These are phyloP conservation scores for Termitomyces titanicus DNA, from an alignment of 768 basidiomycete species.

Conservation along the genomic window DNA sequence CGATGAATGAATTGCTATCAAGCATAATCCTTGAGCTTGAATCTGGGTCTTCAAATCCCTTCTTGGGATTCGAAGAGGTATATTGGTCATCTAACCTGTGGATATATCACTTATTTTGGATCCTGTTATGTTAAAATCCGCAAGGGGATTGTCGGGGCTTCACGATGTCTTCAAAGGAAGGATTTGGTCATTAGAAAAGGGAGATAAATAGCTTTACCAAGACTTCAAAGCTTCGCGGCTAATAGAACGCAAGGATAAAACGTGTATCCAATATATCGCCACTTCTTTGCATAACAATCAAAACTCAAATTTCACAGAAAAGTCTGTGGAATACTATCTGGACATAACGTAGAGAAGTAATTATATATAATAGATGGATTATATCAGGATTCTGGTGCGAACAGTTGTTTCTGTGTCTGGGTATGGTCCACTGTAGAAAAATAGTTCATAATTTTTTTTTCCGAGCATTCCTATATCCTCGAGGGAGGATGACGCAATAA, in stretches of 20 bases:
- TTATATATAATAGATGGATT: neutral
- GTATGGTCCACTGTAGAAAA: no score
- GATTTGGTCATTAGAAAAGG: neutral
- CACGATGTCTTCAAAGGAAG: no score
- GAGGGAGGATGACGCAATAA: neutral
- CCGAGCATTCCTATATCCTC: no score
- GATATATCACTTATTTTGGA: no score
- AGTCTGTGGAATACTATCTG: neutral
- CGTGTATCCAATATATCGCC: neutral
- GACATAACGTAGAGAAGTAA: neutral
- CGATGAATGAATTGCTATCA: neutral
- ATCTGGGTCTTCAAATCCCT: no score
- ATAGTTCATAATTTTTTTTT: no score
- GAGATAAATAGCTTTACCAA: neutral
- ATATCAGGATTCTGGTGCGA: neutral
- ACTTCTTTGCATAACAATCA: neutral
- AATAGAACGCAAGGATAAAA: neutral
- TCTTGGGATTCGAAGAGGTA: no score
- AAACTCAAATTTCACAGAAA: neutral
- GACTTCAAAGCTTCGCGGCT: neutral
- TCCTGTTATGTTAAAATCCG: no score
- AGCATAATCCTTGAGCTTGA: no score
- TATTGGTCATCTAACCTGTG: no score
- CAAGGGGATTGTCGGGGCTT: no score
- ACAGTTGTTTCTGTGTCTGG: neutral